Conservation (phyloP, 306 rosid genomes). For the Dalbergia cultrata region DNA sequence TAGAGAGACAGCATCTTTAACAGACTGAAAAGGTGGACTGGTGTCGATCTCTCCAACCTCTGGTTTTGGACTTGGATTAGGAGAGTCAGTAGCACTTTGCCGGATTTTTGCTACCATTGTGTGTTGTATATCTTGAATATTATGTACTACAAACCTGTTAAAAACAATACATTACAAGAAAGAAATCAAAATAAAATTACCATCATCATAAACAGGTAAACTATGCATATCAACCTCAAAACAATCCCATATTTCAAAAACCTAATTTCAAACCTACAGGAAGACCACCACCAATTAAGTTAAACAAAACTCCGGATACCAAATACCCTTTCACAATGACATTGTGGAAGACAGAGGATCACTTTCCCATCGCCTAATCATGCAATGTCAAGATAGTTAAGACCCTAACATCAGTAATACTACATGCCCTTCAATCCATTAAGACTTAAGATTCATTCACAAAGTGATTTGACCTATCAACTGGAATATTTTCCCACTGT, state of each 20-base stretch:
- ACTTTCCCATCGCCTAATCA: constrained; percentile 26
- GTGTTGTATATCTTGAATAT: constrained; percentile 23
- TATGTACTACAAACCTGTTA: constrained; percentile 41
- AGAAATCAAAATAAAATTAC: neutral
- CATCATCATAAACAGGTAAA: constrained; percentile 4
- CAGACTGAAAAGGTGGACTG: constrained; percentile 97
- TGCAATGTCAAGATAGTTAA: constrained; percentile 26
- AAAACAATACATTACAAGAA: constrained; percentile 18
- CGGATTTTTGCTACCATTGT: constrained; percentile 79
- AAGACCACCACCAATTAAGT: constrained; percentile 31
- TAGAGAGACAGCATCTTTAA: constrained; percentile 91
- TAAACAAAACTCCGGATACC: constrained; percentile 14
- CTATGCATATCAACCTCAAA: constrained; percentile 22
- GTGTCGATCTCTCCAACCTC: constrained; percentile 99
- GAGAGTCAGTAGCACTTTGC: constrained; percentile 65
- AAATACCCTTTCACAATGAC: constrained; percentile 21
- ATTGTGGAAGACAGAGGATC: constrained; percentile 10
- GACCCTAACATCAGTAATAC: constrained; percentile 31
- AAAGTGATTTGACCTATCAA: constrained; percentile 22
- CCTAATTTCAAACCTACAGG: constrained; percentile 1
- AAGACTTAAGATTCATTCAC: constrained; percentile 33
- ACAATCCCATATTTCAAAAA: constrained; percentile 16
- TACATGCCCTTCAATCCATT: constrained; percentile 19
- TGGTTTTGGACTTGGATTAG: constrained; percentile 73
- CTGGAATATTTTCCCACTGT: neutral